These are phyloP conservation scores for Cladophialophora chaetospira DNA, from an alignment of 2,329 filamentous ascomycete species.

Conservation along the genomic window DNA sequence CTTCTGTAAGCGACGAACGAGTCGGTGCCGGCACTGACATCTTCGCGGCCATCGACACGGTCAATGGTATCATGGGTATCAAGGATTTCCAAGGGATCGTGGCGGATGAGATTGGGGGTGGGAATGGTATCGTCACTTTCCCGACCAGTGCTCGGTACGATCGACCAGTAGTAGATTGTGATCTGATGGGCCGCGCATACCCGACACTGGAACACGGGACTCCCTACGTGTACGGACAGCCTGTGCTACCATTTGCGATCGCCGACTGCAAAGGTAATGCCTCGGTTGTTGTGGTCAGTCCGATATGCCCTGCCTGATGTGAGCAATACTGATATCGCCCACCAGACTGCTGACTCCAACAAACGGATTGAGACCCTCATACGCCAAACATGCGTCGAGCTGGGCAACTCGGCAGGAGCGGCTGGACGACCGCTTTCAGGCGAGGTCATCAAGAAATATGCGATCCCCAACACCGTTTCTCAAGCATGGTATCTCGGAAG, in stretches of 20 bases:
- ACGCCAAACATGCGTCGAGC: constrained; percentile 35
- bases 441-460: constrained; percentile 33
- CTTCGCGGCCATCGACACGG: constrained; percentile 43
- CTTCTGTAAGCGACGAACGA: constrained; percentile 37
- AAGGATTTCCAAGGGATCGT: constrained; percentile 43
- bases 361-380: constrained; percentile 34
- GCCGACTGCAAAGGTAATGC: constrained; percentile 48
- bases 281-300: constrained; percentile 31
- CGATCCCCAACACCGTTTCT: constrained; percentile 37
- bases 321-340: background rate
- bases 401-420: constrained; percentile 34
- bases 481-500: constrained; percentile 38
- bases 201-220: constrained; percentile 50
- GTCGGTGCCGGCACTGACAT: constrained; percentile 34
- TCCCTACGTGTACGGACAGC: constrained; percentile 46
- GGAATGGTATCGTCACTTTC: constrained; percentile 43
- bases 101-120: constrained; percentile 39
- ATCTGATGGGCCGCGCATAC: constrained; percentile 53
- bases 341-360: constrained; percentile 34
- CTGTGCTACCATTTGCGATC: constrained; percentile 43
- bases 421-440: constrained; percentile 33
- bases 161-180: constrained; percentile 49
- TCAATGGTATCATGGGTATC: constrained; percentile 34
- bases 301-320: background rate
- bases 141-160: constrained; percentile 37